Evolutionary conservation across 192 early-diverging fungal species (phyloP).

Genomic region (Phycomyces nitens): DNA sequence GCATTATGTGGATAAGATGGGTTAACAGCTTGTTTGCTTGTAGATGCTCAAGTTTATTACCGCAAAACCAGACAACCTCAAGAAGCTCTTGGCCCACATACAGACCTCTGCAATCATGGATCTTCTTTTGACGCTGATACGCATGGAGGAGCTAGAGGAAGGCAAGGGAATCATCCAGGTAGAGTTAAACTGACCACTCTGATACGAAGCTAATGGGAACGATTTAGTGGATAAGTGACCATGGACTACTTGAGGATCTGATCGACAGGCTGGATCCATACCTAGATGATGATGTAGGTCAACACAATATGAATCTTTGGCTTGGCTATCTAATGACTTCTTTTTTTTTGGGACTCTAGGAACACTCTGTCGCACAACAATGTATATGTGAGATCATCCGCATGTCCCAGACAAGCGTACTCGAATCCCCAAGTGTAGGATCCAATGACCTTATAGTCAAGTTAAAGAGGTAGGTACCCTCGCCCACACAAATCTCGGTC

Average conservation of each 20-base stretch:
- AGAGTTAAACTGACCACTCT: background rate
- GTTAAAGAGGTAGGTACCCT: slow-evolving; percentile 29
- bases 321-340: background rate
- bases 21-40: background rate
- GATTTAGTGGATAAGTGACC: slow-evolving; percentile 77
- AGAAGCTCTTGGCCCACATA: slow-evolving; percentile 79
- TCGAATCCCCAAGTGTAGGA: slow-evolving; percentile 34
- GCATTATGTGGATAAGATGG: background rate
- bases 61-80: slow-evolving; percentile 69
- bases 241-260: slow-evolving; percentile 73
- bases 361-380: slow-evolving; percentile 40
- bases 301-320: background rate
- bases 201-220: background rate
- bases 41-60: slow-evolving; percentile 87
- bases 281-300: slow-evolving; percentile 70
- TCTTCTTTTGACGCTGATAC: slow-evolving; percentile 88
- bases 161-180: slow-evolving; percentile 84
- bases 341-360: slow-evolving; percentile 15
- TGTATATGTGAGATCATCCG: slow-evolving; percentile 40
- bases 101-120: slow-evolving; percentile 86
- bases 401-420: slow-evolving; percentile 36
- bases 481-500: no score
- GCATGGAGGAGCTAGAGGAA: slow-evolving; percentile 85
- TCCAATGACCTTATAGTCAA: slow-evolving; percentile 33
- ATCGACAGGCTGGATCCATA: slow-evolving; percentile 78